Evolutionary conservation across 805 yeast species (phyloP), one percentile per base, ranked within the genome.

Genomic region (Candida quercuum): DNA sequence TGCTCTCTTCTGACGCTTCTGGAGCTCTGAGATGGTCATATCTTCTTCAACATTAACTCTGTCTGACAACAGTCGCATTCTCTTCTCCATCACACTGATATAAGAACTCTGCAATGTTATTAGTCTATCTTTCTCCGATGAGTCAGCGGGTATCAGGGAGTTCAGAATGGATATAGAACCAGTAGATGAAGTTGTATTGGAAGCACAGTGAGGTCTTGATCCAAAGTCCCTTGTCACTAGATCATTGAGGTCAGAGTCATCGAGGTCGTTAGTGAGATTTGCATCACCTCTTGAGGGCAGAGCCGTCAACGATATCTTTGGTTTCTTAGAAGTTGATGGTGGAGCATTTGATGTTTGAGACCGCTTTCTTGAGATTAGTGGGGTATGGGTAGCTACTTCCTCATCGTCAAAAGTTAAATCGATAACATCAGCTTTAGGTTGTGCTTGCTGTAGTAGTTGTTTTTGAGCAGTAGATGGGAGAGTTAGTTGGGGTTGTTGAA

Each of bases 401-500:
- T 47, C 43, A 8, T 49, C 58, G 15, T 54, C 60, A 36, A 47
- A 50, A 7, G 58, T 54, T 12, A 53, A 32, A 33, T 57, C 61
- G 13, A 51, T 52, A 7, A 55, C 43, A 12, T 50, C 43, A n/a
- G n/a, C n/a, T n/a, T n/a, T n/a, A n/a, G n/a, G n/a, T n/a, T n/a
- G n/a, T n/a, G 2, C 45, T 35, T 10, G 27, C 34, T 17, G 31
- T 17, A 13, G 26, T 20, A 6, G 30, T 24, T 28, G 25, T 16
- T 24, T 20, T 5, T n/a, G 32, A 3, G 35, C 33, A 4, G 32
- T 24, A 6, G 28, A 13, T 13, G 6, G 36, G 12, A 8, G 14
- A 37, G 5, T 11, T 28, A 5, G 24, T 32, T 23, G 48, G 32
- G 4, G 43, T 27, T 18, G 35, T 10, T n/a, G 42, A 4, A 11